Evolutionary conservation across 441 rosid genomes (phyloP).

Genomic region (Adansonia grandidieri): DNA sequence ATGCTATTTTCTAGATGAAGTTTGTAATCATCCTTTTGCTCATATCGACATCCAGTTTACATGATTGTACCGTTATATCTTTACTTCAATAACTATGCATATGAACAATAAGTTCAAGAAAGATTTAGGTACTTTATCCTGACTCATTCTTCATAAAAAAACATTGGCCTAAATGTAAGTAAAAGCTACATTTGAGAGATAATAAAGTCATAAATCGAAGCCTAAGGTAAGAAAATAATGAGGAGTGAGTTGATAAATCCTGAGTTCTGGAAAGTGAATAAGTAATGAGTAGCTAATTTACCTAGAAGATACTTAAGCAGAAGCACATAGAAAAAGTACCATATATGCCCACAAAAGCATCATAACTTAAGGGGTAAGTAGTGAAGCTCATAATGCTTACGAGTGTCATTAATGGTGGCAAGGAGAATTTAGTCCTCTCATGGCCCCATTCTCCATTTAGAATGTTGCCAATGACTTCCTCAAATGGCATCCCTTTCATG

Average conservation of each 20-base stretch:
- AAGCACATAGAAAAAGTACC: not conserved
- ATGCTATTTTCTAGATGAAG: not conserved
- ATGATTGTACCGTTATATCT: not conserved
- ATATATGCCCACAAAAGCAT: not conserved
- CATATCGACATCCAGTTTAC: not conserved
- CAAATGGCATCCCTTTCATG: slow-evolving; percentile 51
- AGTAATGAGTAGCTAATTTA: not conserved
- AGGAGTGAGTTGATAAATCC: not conserved
- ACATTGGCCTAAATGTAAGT: not conserved
- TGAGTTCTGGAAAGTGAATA: not conserved
- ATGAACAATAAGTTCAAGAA: not conserved
- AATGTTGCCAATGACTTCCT: slow-evolving; percentile 61
- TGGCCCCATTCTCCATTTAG: slow-evolving; percentile 87
- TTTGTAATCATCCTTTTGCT: not conserved
- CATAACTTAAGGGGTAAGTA: slow-evolving; percentile 1
- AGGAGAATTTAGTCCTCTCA: slow-evolving; percentile 75
- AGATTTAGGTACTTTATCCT: not conserved
- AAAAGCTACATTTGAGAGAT: not conserved
- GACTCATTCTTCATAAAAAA: not conserved
- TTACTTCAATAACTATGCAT: not conserved
- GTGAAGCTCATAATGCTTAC: slow-evolving; percentile 48
- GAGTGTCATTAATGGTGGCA: slow-evolving; percentile 95
- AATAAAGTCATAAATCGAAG: not conserved
- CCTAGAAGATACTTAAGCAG: not conserved
- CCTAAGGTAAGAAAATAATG: no score